Percentiles rank a stretch among this genome's conserved stretches.
These are phyloP conservation scores for Limonomyces culmigenus DNA, from an alignment of 1,284 basidiomycete genomes.

Conservation along the genomic window DNA sequence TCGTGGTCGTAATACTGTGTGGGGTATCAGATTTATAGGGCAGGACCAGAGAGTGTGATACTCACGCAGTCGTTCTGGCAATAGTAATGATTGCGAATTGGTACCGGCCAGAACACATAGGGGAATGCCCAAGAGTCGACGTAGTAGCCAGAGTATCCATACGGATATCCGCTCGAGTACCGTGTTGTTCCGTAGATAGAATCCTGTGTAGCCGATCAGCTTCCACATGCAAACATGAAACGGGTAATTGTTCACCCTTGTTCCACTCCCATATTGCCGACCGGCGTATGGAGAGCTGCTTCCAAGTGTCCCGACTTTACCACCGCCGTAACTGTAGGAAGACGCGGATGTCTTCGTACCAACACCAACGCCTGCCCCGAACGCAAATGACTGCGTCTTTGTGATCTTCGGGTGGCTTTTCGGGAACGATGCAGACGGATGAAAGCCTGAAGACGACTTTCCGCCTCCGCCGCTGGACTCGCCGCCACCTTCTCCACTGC, in stretches of 20 bases:
- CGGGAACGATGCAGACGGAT: no score
- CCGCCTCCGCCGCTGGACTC: background rate
- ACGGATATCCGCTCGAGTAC: slow-evolving; percentile 10
- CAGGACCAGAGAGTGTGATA: background rate
- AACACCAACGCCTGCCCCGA: background rate
- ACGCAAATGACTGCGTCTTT: background rate
- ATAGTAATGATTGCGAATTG: slow-evolving; percentile 8
- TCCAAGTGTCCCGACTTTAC: slow-evolving; percentile 1
- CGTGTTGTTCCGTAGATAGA: slow-evolving; percentile 4
- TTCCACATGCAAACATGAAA: background rate
- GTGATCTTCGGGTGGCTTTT: no score
- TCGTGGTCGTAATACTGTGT: slow-evolving; percentile 3
- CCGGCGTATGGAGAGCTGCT: background rate
- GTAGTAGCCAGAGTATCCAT: slow-evolving; percentile 6
- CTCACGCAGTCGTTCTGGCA: slow-evolving; percentile 8
- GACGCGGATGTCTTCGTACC: background rate
- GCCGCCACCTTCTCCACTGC: background rate
- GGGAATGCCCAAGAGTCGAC: slow-evolving; percentile 8
- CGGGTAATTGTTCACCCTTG: background rate
- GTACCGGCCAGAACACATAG: slow-evolving; percentile 11
- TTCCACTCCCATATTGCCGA: background rate
- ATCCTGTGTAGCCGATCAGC: background rate
- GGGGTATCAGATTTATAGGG: no score
- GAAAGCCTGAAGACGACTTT: no score
- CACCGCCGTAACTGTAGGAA: background rate